Conservation (phyloP, 164 flowering plant species). For the Buxus sempervirens region DNA sequence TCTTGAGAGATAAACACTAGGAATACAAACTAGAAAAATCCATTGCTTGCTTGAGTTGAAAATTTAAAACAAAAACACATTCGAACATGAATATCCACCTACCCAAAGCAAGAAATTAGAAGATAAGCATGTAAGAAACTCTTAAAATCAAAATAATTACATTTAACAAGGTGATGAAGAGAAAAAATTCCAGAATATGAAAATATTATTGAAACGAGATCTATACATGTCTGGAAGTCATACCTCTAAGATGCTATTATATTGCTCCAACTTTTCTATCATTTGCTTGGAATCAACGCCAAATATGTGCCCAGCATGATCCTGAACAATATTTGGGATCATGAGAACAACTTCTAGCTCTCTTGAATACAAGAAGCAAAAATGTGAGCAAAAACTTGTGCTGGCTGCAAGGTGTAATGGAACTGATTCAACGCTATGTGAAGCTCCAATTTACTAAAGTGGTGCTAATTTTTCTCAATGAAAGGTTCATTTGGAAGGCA, state of each 20-base stretch:
- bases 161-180: background rate
- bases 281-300: slow-evolving; percentile 91
- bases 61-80: background rate
- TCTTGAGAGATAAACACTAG: too few relatives aligned
- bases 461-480: too few relatives aligned
- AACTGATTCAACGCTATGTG: background rate
- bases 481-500: too few relatives aligned
- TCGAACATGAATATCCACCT: background rate
- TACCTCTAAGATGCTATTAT: slow-evolving; percentile 75
- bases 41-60: background rate
- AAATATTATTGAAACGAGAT: background rate
- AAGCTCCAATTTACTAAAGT: background rate
- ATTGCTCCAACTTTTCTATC: slow-evolving; percentile 89
- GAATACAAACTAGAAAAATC: background rate
- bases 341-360: background rate
- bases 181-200: background rate
- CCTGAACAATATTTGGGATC: slow-evolving; percentile 42
- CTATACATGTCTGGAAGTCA: slow-evolving; percentile 7
- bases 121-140: background rate
- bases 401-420: too few relatives aligned
- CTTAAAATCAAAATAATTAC: background rate
- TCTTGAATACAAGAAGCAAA: background rate
- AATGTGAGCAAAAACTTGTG: background rate
- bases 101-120: background rate
- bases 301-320: slow-evolving; percentile 98